Evolutionary conservation across 306 rosid genomes (phyloP), one percentile per base, ranked within the genome.

Genomic region (Glycine latifolia): DNA sequence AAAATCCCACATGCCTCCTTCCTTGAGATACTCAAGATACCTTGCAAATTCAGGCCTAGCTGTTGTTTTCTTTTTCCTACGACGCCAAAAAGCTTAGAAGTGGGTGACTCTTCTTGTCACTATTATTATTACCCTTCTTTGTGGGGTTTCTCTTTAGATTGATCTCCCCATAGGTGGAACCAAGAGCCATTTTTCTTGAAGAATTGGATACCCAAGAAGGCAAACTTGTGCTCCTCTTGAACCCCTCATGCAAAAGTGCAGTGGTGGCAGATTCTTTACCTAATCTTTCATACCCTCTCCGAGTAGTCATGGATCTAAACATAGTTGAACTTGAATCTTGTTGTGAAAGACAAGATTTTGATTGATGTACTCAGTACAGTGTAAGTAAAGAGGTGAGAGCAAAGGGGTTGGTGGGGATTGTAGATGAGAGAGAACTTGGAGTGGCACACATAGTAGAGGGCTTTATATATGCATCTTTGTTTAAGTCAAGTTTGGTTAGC

Each of bases 1-100:
- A 65, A 67, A 70, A 82, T 89, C 91, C 93, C 93, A 91, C 71
- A 86, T 50, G 78, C 95, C 95, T 73, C 91, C 95, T 75, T 91
- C 95, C 79, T 86, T 91, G 43, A 91, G 75, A 81, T 89, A 89
- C 85, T 91, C 89, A 54, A 89, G 54, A 79, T 89, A 91, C 85
- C 92, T 91, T 0, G 89, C 71, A 75, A 89, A 87, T 75, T 91
- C 95, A 16, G 95, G 95, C 75, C 66, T 91, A 6, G 92, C 87
- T 2, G 95, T 89, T 26, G 93, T 67, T 72, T 88, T 91, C 85
- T 76, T 89, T 81, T 86, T 88, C 20, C 84, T 87, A 13, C 91
- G 85, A 76, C 78, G 85, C 83, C 59, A 89, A 83, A 50, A 91
- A 87, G 10, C 85, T 89, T 8, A 88, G 61, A 0, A 91, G 70